A percentile compares a stretch with the other conserved stretches of the same genome.
These are phyloP conservation scores for Cochlearia excelsa DNA, from an alignment of 345 rosid species.

Conservation along the genomic window DNA sequence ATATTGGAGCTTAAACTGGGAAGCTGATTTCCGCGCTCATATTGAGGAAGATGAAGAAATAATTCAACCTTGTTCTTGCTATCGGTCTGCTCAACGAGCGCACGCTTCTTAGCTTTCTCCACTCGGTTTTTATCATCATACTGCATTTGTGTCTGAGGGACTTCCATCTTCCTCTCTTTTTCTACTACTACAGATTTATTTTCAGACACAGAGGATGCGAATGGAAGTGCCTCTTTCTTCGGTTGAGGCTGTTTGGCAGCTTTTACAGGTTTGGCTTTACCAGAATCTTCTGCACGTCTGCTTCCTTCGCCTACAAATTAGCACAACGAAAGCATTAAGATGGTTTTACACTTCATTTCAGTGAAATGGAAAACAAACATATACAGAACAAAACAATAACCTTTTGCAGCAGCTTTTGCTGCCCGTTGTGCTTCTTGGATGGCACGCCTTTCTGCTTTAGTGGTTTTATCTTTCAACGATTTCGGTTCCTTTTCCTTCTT, in stretches of 20 bases:
- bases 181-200: slow-evolving; percentile 44
- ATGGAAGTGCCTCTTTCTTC: slow-evolving; percentile 49
- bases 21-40: slow-evolving; percentile 61
- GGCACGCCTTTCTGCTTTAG: slow-evolving; percentile 72
- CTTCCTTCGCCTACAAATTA: slow-evolving; percentile 42
- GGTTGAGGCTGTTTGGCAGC: slow-evolving; percentile 47
- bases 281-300: slow-evolving; percentile 39
- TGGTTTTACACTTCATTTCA: background rate
- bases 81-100: slow-evolving; percentile 62
- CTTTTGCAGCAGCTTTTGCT: slow-evolving; percentile 50
- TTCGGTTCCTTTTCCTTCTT: slow-evolving; percentile 42
- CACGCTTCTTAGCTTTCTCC: slow-evolving; percentile 69
- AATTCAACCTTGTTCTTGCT: slow-evolving; percentile 72
- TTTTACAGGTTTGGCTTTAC: slow-evolving; percentile 40
- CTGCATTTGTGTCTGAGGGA: slow-evolving; percentile 68
- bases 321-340: slow-evolving; percentile 16
- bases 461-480: slow-evolving; percentile 52
- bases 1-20: slow-evolving; percentile 52
- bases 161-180: slow-evolving; percentile 69
- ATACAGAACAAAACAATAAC: slow-evolving; percentile 22
- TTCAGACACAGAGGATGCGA: slow-evolving; percentile 44
- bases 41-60: slow-evolving; percentile 77
- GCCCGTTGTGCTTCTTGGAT: slow-evolving; percentile 59
- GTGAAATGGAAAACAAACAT: background rate
- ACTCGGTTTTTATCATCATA: slow-evolving; percentile 71